Evolutionary conservation across 129 eudicot species (phyloP).

Genomic region (Logfia minima): DNA sequence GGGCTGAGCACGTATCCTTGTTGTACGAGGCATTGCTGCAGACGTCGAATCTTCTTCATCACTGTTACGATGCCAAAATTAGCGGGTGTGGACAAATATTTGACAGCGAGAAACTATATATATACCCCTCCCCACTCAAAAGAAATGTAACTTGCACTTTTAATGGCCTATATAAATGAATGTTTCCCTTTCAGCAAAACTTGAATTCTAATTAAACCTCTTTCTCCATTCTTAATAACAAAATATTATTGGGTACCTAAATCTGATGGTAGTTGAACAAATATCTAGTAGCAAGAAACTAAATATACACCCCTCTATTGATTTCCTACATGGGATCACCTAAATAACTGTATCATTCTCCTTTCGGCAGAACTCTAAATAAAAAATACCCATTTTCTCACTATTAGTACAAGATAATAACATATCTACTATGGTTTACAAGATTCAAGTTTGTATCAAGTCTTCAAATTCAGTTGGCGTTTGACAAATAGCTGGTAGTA

Average conservation of each 20-base stretch:
- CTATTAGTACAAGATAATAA: neutral
- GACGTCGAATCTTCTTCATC: conserved; percentile 96
- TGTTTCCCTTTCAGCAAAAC: neutral
- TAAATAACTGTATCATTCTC: neutral
- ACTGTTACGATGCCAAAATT: conserved; percentile 38
- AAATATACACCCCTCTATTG: neutral
- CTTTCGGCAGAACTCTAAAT: neutral
- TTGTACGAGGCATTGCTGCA: conserved; percentile 45
- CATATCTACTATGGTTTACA: neutral
- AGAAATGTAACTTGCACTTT: neutral
- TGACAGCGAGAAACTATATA: conserved; percentile 10
- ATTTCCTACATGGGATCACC: neutral
- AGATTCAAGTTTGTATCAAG: neutral
- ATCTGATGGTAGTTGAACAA: neutral
- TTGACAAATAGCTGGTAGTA: neutral
- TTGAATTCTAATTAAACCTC: neutral
- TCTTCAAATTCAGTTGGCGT: neutral
- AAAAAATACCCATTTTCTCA: neutral
- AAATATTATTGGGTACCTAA: neutral
- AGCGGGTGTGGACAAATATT: neutral
- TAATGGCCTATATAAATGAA: neutral
- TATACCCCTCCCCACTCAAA: neutral
- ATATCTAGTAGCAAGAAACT: conserved; percentile 8
- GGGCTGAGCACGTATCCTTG: conserved; percentile 53
- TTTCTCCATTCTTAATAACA: neutral